Base-by-base conservation (phyloP, 2,329 filamentous ascomycete species). In the Pyrenochaeta sp. region DNA sequence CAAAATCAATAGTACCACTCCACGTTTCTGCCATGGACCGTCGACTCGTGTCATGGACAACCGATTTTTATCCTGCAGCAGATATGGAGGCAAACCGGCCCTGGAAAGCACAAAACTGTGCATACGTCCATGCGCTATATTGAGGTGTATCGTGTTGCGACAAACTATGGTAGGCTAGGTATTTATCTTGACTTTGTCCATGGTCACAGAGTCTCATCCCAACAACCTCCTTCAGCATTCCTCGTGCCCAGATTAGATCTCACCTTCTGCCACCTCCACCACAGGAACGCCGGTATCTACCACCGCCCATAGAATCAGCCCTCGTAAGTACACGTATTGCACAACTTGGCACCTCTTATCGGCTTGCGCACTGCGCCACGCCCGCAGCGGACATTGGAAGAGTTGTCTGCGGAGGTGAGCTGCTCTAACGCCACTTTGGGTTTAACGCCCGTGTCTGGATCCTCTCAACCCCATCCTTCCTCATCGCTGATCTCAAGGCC, bases 291-390 rank as follows among this genome's bases (percentile, higher is more conserved):
- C 39, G 5, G 29, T 21, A 21, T 21, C 7, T 21, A 12, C 21
- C 39, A 41, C 7, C 40, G 17, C 7, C 40, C 21, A 18, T 20
- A 32, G 40, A 37, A n/a, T 43, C 56, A 20, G 37, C 35, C 33
- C 32, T 50, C 35, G 44, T 54, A 45, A 50, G 56, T 50, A 31
- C 37, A 23, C 39, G 45, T 40, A 33, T 23, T 21, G 18, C 21
- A n/a, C 33, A 21, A 29, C 33, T 39, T 45, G 39, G 45, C 39
- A 39, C 46, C 27, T 40, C 30, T 27, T 46, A 46, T 49, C 46
- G 49, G 52, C 54, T 48, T 42, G 47, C 49, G 48, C 49, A 54
- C 51, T 49, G 58, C 48, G 56, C 56, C 56, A 55, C 50, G 49
- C 32, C 27, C 36, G 44, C 37, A 51, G 60, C 56, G 49, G 51